Evolutionary conservation across 2,329 filamentous ascomycete genomes (phyloP), one percentile per base, ranked within the genome.

Genomic region (Paecilomyces variotii): DNA sequence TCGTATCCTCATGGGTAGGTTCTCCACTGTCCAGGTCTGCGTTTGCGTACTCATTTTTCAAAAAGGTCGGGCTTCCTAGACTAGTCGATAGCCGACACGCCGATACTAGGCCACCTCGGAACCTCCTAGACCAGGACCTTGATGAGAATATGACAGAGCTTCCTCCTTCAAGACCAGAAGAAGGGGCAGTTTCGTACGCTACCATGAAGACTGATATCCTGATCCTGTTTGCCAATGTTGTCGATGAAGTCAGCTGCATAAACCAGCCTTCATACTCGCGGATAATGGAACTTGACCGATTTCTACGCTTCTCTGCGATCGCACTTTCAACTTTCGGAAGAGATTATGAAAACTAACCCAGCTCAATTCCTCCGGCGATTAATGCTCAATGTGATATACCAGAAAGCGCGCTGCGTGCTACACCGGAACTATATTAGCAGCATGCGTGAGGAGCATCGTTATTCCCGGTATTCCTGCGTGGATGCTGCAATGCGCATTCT

Each of bases 101-200:
- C 58, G 76, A 79, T 61, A 74, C 70, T 0, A 62, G 62, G 49
- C 67, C 72, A 57, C 77, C 77, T 3, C 63, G 67, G 1, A 78
- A 78, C 62, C 63, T 78, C 1, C 57, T 62, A 2, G 75, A 79
- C 30, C 67, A 70, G 4, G 77, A 79, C 53, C 65, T 79, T 32
- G 59, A 72, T 51, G 72, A 75, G 39, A 62, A 73, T 5, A 74
- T 64, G 32, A 59, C 56, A 25, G 62, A 69, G 57, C 57, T 73
- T 28, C 68, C 69, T 19, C 61, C 61, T n/a, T 34, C 66, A n/a
- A 56, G 70, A 49, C 64, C 69, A 5, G 62, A 63, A n/a, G 62
- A 64, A 25, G 54, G 25, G 2, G 27, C 49, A 26, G 39, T 60
- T 26, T 54, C 50, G 7, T 60, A 58, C 19, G 24, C 58, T 4